Conservation (phyloP, 305 asterid genomes). For the Andrographis paniculata region DNA sequence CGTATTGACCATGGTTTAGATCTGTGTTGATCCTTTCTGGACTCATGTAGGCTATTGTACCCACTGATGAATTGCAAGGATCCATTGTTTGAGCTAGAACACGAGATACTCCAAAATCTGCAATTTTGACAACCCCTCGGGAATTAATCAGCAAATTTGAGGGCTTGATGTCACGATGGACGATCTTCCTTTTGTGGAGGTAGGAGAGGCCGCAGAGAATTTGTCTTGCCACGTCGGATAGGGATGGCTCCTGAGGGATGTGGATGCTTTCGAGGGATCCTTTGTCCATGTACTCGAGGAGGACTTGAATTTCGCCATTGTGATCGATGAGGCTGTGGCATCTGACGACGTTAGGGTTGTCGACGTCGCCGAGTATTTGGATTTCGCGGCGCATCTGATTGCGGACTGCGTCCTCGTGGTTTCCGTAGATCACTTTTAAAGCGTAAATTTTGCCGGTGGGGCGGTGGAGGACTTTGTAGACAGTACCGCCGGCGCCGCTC, state of each 20-base stretch:
- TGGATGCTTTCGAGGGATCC: constrained; percentile 73
- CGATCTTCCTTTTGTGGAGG: constrained; percentile 71
- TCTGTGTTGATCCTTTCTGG: constrained; percentile 86
- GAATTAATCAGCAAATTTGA: constrained; percentile 65
- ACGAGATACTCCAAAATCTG: constrained; percentile 76
- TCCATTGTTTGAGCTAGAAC: constrained; percentile 72
- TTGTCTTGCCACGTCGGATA: constrained; percentile 59
- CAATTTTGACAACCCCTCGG: constrained; percentile 49
- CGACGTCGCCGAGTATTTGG: constrained; percentile 83
- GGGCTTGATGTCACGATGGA: constrained; percentile 88
- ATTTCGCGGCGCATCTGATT: constrained; percentile 84
- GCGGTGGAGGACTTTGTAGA: constrained; percentile 77
- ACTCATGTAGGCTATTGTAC: constrained; percentile 89
- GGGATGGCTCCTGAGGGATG: constrained; percentile 39
- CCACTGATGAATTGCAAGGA: constrained; percentile 82
- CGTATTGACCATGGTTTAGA: constrained; percentile 67
- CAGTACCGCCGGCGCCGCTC: constrained; percentile 81
- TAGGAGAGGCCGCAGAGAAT: constrained; percentile 55
- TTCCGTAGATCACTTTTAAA: constrained; percentile 69
- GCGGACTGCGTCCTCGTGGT: constrained; percentile 71
- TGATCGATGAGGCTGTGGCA: constrained; percentile 65
- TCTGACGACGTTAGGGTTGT: constrained; percentile 63
- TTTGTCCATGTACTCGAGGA: constrained; percentile 69
- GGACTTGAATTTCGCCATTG: constrained; percentile 74
- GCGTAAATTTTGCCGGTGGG: constrained; percentile 51